A percentile compares a stretch with the other conserved stretches of the same genome.
Conservation (phyloP, 306 rosid species). For the Trichosanthes truncata region DNA sequence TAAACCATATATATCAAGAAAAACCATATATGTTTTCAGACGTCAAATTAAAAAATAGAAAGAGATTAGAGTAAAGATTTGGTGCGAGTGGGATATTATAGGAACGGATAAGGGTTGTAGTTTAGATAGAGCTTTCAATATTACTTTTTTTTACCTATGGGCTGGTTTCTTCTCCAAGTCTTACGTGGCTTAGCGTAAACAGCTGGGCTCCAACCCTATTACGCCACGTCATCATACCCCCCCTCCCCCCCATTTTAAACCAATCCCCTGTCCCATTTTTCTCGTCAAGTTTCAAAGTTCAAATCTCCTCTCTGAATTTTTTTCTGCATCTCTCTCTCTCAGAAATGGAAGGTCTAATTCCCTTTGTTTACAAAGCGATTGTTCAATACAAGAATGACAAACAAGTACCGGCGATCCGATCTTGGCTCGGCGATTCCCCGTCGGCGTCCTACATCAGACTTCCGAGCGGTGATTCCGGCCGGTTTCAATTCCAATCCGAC, state of each 20-base stretch:
- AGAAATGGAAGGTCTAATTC: conserved; percentile 85
- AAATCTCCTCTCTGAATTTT: neutral
- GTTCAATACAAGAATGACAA: conserved; percentile 55
- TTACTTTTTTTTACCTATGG: conserved; percentile 27
- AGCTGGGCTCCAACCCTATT: conserved; percentile 45
- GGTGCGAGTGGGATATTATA: conserved; percentile 23
- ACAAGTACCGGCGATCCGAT: conserved; percentile 29
- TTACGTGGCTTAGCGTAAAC: conserved; percentile 45
- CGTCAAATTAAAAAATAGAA: neutral
- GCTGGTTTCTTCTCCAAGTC: conserved; percentile 35
- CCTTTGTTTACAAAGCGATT: conserved; percentile 67
- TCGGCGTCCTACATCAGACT: conserved; percentile 28
- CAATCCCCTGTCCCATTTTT: conserved; percentile 12
- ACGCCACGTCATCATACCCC: conserved; percentile 42
- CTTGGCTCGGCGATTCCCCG: conserved; percentile 67
- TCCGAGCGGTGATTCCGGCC: conserved; percentile 29
- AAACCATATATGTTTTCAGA: neutral
- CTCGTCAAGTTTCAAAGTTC: conserved; percentile 18
- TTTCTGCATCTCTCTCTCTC: neutral
- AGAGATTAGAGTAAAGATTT: conserved; percentile 15
- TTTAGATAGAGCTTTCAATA: conserved; percentile 40
- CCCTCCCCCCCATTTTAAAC: conserved; percentile 14
- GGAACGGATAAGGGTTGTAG: conserved; percentile 14
- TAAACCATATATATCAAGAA: too few species aligned
- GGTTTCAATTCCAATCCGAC: conserved; percentile 20